Evolutionary conservation across 331 rosid genomes (phyloP), one percentile per base, ranked within the genome.

Genomic region (Phaseolus coccineus): DNA sequence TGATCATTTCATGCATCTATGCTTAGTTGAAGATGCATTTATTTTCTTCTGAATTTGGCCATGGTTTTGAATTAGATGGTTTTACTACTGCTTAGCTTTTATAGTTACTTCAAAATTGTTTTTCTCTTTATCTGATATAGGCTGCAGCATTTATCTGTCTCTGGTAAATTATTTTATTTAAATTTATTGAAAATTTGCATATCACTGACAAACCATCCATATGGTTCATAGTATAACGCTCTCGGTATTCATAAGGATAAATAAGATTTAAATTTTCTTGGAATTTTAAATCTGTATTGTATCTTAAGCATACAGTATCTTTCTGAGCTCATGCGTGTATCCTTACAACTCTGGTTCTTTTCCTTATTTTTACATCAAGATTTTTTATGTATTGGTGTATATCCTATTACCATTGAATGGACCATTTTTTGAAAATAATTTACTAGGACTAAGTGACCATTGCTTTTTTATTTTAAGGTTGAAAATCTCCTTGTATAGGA

Each of bases 1-100:
- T 55, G 61, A 71, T 75, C 50, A 28, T 75, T 82, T 50, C 3
- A 8, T 63, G 57, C 59, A 73, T 65, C 62, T 73, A 24, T 69
- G 84, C 35, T 73, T 37, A n/a, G 27, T 7, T 46, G 31, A 77
- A 13, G 56, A 71, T 52, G 11, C 25, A 9, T n/a, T 22, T 19
- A 1, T 39, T 59, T 66, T 61, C 56, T 24, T 77, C 59, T 33
- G 27, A 82, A 55, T 68, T 63, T 35, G 71, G 22, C 13, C 39
- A 13, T 40, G 65, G 35, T 64, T 81, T 77, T 81, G 69, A 64
- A 40, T 65, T 25, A 57, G 37, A 66, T 39, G 24, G 9, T 77
- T 59, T 15, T 67, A 47, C 56, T 46, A 13, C 14, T 46, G 5
- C 16, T 3, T 46, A 46, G 16, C 51, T 77, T 68, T 42, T 33